Percentiles rank a stretch among this genome's conserved stretches.
Conservation (phyloP, 1,284 basidiomycete genomes). For the Leccinum griseonigrum region DNA sequence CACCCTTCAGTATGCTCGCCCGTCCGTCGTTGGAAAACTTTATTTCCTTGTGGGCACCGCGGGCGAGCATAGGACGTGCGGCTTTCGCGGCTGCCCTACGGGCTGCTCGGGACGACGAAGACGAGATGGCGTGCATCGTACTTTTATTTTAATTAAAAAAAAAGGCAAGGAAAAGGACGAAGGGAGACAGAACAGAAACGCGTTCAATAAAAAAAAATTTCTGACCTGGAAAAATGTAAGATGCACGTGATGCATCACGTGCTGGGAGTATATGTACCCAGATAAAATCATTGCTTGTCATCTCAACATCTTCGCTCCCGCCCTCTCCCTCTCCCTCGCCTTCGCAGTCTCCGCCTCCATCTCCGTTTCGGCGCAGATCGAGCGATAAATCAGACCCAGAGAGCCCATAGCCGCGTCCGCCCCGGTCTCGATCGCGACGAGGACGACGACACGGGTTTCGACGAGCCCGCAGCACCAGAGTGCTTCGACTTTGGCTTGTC, state of each 20-base stretch:
- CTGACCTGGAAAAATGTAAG: conserved; percentile 21
- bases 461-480: conserved; percentile 2
- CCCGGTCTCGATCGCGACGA: not conserved
- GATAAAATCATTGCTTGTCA: conserved; percentile 42
- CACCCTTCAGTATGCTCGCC: conserved; percentile 91
- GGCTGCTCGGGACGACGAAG: conserved; percentile 43
- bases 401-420: conserved; percentile 19
- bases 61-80: conserved; percentile 43
- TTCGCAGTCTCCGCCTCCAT: conserved; percentile 14
- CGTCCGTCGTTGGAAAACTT: conserved; percentile 96
- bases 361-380: conserved; percentile 19
- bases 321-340: conserved; percentile 12
- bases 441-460: conserved; percentile 18
- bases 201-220: conserved; percentile 24
- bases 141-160: not conserved
- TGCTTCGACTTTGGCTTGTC: conserved; percentile 46
- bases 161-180: not conserved
- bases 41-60: conserved; percentile 92
- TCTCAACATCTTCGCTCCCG: conserved; percentile 29
- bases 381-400: conserved; percentile 25
- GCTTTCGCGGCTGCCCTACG: conserved; percentile 51
- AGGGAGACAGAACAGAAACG: conserved; percentile 4
- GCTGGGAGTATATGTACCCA: not conserved
- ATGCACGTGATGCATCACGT: conserved; percentile 17
- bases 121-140: conserved; percentile 29